These are phyloP conservation scores for Coix lacrymajobi DNA, from an alignment of 176 grass and related monocot species.

Conservation along the genomic window DNA sequence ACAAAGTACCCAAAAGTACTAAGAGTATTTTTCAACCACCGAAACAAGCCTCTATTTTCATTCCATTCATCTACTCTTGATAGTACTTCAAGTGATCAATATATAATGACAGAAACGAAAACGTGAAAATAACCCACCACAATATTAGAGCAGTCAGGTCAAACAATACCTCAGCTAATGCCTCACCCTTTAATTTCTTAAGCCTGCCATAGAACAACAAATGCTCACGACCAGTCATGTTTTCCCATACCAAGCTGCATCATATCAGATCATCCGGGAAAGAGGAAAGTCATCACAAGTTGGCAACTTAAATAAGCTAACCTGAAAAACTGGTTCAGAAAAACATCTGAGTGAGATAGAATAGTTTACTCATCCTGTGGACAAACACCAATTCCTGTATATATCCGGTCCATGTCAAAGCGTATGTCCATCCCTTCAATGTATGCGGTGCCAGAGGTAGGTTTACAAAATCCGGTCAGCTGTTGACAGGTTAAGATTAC, in stretches of 20 bases:
- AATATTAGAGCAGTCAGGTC: not conserved
- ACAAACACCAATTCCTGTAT: constrained; percentile 86
- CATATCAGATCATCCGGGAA: not conserved
- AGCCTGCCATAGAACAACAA: constrained; percentile 89
- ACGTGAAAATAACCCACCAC: constrained; percentile 25
- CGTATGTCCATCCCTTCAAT: constrained; percentile 80
- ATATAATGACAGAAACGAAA: not conserved
- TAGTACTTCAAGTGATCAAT: constrained; percentile 28
- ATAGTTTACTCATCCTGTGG: constrained; percentile 79
- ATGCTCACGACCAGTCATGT: constrained; percentile 75
- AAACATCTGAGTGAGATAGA: constrained; percentile 4
- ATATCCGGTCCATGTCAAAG: constrained; percentile 63
- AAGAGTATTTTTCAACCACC: too few species aligned
- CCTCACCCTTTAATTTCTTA: constrained; percentile 63
- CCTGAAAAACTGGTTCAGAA: not conserved
- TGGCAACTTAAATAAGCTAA: not conserved
- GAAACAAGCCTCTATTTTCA: too few species aligned
- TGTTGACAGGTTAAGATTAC: constrained; percentile 37
- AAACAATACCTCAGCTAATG: constrained; percentile 42
- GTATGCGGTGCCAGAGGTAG: constrained; percentile 71
- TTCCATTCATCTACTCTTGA: not conserved
- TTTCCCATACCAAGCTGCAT: constrained; percentile 89
- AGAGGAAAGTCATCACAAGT: not conserved
- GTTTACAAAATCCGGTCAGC: constrained; percentile 82
- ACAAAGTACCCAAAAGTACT: too few species aligned